Base-by-base conservation (phyloP, 345 rosid genomes). In the Arabis alpina region DNA sequence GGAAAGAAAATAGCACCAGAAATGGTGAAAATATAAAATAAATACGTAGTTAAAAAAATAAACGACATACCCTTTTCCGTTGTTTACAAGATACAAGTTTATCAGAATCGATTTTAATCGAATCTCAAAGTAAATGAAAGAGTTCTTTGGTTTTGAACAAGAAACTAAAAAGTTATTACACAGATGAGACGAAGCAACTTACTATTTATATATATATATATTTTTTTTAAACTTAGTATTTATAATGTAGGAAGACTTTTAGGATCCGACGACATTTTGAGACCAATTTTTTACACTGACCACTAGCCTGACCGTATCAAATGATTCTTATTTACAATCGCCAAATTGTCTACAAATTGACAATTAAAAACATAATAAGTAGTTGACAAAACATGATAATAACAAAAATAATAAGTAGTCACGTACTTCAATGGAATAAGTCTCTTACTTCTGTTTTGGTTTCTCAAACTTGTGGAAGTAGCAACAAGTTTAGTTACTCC, bases 381-480 rank as follows among this genome's bases (percentile, higher is more conserved):
- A 5, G 36, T 32, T 32, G 36, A 32, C 36, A 32, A 32, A 32
- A 32, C 23, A 19, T 19, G 23, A 19, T 19, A 19, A 19, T 19
- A 19, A 19, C 23, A 19, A 19, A 19, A 19, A 19, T 19, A 19
- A 19, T 19, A 19, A 19, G 23, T 1, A 19, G 23, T 19, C 23
- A 19, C 23, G 23, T 19, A 19, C 23, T 19, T 19, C 23, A 1
- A 19, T 19, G 23, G 23, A 19, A 19, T 19, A 19, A 19, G 23
- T 19, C 23, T 19, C 23, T 19, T 19, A 19, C 23, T 19, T 19
- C 23, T 19, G 23, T 19, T 19, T 19, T 19, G 23, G 23, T 19
- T 19, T 19, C 23, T 62, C 65, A 76, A 74, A 75, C 19, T 50
- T 52, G 78, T 11, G 75, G 86, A 9, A 77, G 71, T 71, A 73